Base-by-base conservation (phyloP, 352 stramenopile genomes). In the Globisporangium paddicum region DNA sequence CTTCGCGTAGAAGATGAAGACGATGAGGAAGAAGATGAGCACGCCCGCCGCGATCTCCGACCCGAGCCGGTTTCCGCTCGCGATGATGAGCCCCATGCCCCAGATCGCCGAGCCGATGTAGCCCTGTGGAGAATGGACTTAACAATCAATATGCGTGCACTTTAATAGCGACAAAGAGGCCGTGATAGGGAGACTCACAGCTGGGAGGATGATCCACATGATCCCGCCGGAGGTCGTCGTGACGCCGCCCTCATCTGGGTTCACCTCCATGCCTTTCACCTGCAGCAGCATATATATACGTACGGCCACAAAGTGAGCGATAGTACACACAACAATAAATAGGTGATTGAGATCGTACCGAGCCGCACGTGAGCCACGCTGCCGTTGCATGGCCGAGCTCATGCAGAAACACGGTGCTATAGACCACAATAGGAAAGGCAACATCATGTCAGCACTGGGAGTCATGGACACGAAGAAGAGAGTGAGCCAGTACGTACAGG, bases 251-350 rank as follows among this genome's bases (percentile, higher is more conserved):
- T 96, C 87, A 47, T 96, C 82, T 35, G 82, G 85, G 48, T 95
- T 82, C 51, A 96, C 87, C 62, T 96, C 85, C 86, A 96, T 96
- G 40, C 86, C 81, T 63, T 81, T 89, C 37, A 95, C 86, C 75
- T 87, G 58, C 11, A 9, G 3, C 11, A 51, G 2, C 45, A 18
- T 13, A 13, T n/a, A 35, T 21, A 21, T 38, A 38, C 26, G n/a
- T n/a, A n/a, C n/a, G n/a, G n/a, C n/a, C n/a, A n/a, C n/a, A n/a
- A n/a, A n/a, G n/a, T n/a, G n/a, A n/a, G n/a, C n/a, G n/a, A n/a
- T n/a, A n/a, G n/a, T n/a, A n/a, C n/a, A n/a, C n/a, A n/a, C n/a
- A n/a, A n/a, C n/a, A n/a, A n/a, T n/a, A n/a, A n/a, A n/a, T n/a
- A n/a, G n/a, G n/a, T n/a, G n/a, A n/a, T n/a, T n/a, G 19, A 30